Evolutionary conservation across 2,329 filamentous ascomycete genomes (phyloP), one percentile per base, ranked within the genome.

Genomic region (Ilyonectria mors-panacis): DNA sequence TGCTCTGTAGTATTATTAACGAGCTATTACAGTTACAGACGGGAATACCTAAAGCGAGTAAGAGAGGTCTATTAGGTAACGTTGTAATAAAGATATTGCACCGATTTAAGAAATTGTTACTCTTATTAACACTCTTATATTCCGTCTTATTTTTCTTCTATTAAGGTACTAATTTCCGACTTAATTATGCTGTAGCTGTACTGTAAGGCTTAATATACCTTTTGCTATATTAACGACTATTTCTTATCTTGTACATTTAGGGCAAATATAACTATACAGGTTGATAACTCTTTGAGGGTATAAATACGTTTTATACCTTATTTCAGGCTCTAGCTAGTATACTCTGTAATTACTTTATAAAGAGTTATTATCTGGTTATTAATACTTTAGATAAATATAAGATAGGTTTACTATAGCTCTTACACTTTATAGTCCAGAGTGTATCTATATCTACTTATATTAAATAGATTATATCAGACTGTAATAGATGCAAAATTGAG

Each of bases 1-100:
- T 81, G 3, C 74, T 79, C 6, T 77, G 71, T 23, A 73, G 75
- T 35, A 77, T 78, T 42, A 73, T 77, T 23, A 37, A 79, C 13
- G 37, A 73, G 2, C 35, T 37, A 15, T 37, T 10, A 10, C 35
- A 37, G 3, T 13, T 10, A 15, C 35, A 37, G 35, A 2, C 35
- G 13, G 35, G 13, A 37, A 37, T 37, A 15, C 9, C 35, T 10
- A 37, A 37, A 6, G 35, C 35, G 35, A 37, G 3, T 10, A 15
- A 37, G 6, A 13, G 6, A 37, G 6, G 35, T 37, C 6, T 37
- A 8, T 37, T 37, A 4, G 13, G 35, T 15, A 13, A 37, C 2
- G 3, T 4, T 37, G 35, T 2, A 10, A 15, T 37, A 10, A 37
- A 37, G 35, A 39, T 72, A 26, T 45, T 21, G 4, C 26, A 45